Conservation (phyloP, 805 yeast genomes). For the Ascoidea rubescens region DNA sequence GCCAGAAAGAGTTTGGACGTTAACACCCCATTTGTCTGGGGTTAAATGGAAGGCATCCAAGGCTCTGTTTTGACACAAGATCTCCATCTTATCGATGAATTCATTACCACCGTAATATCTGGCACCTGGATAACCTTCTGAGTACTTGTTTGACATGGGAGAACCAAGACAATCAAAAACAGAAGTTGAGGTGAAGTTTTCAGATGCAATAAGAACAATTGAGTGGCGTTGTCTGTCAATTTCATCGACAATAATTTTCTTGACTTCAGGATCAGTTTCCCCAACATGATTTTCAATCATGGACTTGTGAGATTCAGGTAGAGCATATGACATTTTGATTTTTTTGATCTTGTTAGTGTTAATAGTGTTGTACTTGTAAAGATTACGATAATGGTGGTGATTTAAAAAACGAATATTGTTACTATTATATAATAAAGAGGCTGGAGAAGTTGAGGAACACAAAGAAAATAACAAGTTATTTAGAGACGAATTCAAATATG, state of each 20-base stretch:
- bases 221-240: conserved; percentile 81
- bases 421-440: neutral
- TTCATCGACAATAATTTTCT: conserved; percentile 62
- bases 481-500: neutral
- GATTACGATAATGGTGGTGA: neutral
- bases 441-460: neutral
- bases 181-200: conserved; percentile 89
- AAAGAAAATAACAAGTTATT: neutral
- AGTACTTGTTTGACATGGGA: conserved; percentile 94
- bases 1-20: conserved; percentile 90
- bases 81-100: conserved; percentile 83
- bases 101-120: conserved; percentile 98
- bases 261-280: conserved; percentile 77
- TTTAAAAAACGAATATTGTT: neutral
- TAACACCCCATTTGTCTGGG: conserved; percentile 89
- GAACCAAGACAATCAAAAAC: conserved; percentile 93
- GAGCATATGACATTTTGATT: conserved; percentile 37
- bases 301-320: conserved; percentile 50
- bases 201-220: conserved; percentile 86
- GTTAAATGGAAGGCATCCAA: conserved; percentile 66
- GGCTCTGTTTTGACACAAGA: conserved; percentile 84
- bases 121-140: conserved; percentile 97
- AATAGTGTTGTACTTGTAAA: too few species aligned
- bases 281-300: conserved; percentile 52
- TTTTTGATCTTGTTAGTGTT: neutral